Conservation (phyloP, 495 filamentous ascomycete genomes). For the Xylaria longipes region DNA sequence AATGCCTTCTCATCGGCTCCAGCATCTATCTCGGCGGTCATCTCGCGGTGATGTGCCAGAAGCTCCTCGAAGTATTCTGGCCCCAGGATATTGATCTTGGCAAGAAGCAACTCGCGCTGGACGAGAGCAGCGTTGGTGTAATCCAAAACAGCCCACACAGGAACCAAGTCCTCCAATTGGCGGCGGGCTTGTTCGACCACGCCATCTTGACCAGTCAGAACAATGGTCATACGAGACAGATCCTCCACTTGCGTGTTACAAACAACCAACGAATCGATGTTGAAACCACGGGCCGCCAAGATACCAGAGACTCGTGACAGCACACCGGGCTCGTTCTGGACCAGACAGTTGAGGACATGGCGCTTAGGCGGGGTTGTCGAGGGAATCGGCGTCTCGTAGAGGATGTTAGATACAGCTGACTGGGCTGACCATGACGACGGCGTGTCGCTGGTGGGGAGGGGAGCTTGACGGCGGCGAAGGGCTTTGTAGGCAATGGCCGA, state of each 20-base stretch:
- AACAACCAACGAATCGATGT: slow-evolving; percentile 97
- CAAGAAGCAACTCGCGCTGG: slow-evolving; percentile 93
- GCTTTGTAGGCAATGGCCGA: slow-evolving; percentile 97
- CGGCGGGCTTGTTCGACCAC: slow-evolving; percentile 97
- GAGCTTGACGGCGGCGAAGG: slow-evolving; percentile 84
- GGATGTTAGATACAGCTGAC: slow-evolving; percentile 94
- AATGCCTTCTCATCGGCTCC: slow-evolving; percentile 45
- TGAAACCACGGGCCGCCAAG: slow-evolving; percentile 94
- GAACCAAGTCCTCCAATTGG: slow-evolving; percentile 94
- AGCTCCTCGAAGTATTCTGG: slow-evolving; percentile 98
- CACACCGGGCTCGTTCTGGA: slow-evolving; percentile 98
- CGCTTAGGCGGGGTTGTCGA: slow-evolving; percentile 86
- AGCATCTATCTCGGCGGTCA: slow-evolving; percentile 53
- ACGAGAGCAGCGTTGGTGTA: slow-evolving; percentile 94
- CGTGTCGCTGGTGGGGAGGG: slow-evolving; percentile 76
- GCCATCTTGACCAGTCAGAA: slow-evolving; percentile 92
- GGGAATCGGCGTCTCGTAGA: slow-evolving; percentile 94
- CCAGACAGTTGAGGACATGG: slow-evolving; percentile 95
- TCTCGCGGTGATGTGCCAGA: slow-evolving; percentile 86
- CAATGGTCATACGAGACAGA: slow-evolving; percentile 97
- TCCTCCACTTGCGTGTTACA: slow-evolving; percentile 99
- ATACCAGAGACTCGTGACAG: slow-evolving; percentile 96
- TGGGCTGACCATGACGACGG: slow-evolving; percentile 90
- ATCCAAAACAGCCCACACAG: slow-evolving; percentile 97
- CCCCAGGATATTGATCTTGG: slow-evolving; percentile 93